Percentiles rank a stretch among this genome's conserved stretches.
These are phyloP conservation scores for Salix purpurea DNA, from an alignment of 345 rosid species.

Conservation along the genomic window DNA sequence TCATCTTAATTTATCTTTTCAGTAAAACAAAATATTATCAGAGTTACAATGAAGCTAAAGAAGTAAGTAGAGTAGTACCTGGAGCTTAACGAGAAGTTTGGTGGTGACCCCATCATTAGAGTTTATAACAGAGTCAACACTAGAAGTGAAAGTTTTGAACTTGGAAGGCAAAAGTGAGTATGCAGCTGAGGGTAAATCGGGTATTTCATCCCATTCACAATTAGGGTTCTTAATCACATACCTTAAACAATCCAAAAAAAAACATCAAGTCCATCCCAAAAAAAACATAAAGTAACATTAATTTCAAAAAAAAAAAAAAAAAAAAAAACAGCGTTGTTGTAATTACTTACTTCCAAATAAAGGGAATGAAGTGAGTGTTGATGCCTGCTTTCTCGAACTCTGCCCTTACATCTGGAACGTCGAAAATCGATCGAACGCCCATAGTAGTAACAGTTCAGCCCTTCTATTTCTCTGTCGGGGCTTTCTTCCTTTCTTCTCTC, in stretches of 20 bases:
- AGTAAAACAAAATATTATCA: neutral
- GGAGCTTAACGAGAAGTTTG: conserved; percentile 75
- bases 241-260: conserved; percentile 23
- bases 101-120: conserved; percentile 81
- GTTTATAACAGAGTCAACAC: conserved; percentile 59
- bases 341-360: conserved; percentile 67
- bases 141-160: conserved; percentile 75
- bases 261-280: neutral
- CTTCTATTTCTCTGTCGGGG: neutral
- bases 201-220: conserved; percentile 70
- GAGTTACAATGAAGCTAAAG: neutral
- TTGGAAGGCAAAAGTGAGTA: conserved; percentile 65
- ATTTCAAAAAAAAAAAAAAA: neutral
- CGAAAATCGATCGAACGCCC: conserved; percentile 56
- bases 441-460: neutral
- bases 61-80: conserved; percentile 35
- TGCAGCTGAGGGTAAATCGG: conserved; percentile 63
- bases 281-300: neutral
- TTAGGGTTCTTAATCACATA: conserved; percentile 67
- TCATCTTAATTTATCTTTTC: neutral
- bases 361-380: conserved; percentile 48
- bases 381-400: conserved; percentile 62
- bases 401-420: conserved; percentile 50
- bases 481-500: neutral
- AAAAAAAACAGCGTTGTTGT: neutral